Evolutionary conservation across 352 stramenopile species (phyloP).

Genomic region (Globisporangium canariense): DNA sequence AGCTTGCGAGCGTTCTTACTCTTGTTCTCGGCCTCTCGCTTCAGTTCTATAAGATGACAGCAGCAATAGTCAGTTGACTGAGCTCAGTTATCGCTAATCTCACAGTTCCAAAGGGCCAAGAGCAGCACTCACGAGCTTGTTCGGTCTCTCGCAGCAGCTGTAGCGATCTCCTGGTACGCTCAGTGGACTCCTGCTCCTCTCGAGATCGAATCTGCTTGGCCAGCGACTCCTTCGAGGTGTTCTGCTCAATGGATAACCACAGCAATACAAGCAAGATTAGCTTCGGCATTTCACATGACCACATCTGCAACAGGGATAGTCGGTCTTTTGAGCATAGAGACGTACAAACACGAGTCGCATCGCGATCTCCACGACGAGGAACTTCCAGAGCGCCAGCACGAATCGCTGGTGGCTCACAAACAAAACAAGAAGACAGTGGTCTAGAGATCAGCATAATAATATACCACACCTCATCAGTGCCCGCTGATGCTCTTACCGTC

Average conservation of each 20-base stretch:
- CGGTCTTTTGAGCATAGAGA: constrained; percentile 7
- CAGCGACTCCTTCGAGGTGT: constrained; percentile 11
- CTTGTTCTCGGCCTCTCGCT: not conserved
- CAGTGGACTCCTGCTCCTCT: constrained; percentile 4
- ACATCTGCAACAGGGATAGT: not conserved
- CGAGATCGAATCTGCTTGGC: constrained; percentile 16
- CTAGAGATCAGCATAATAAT: not conserved
- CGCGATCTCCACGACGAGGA: constrained; percentile 62
- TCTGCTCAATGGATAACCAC: constrained; percentile 1
- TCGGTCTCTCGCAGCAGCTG: constrained; percentile 10
- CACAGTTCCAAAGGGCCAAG: not conserved
- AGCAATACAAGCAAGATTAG: not conserved
- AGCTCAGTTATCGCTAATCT: not conserved
- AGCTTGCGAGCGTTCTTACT: constrained; percentile 4
- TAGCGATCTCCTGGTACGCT: not conserved
- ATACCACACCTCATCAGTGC: not conserved
- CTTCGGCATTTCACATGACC: not conserved
- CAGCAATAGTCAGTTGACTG: not conserved
- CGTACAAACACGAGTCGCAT: constrained; percentile 49
- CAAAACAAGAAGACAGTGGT: not conserved
- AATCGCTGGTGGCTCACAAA: constrained; percentile 39
- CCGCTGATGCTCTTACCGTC: constrained; percentile 21
- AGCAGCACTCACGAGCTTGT: constrained; percentile 8
- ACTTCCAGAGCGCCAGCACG: constrained; percentile 73
- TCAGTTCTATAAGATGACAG: not conserved